Conservation (phyloP, 1,284 basidiomycete genomes). For the Malassezia equina region DNA sequence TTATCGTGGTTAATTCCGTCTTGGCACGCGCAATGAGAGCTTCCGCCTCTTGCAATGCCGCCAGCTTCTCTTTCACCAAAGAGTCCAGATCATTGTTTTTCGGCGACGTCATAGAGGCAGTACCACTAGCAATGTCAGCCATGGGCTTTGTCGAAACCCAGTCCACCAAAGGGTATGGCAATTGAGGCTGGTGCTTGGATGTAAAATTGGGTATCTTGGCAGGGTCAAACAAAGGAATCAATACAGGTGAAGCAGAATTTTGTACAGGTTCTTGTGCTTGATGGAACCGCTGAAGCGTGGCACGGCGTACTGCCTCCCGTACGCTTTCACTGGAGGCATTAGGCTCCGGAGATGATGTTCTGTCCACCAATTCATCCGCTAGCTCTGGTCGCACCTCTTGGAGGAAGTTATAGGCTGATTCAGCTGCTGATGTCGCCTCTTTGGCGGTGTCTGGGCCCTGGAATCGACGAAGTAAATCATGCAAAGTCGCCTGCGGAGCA, state of each 20-base stretch:
- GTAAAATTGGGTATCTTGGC: constrained; percentile 4
- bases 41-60: constrained; percentile 7
- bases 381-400: not conserved
- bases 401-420: not conserved
- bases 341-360: not conserved
- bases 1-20: not conserved
- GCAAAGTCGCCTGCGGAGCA: not conserved
- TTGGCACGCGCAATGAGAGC: not conserved
- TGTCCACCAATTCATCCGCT: not conserved
- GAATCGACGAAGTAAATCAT: not conserved
- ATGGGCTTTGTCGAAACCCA: not conserved
- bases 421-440: not conserved
- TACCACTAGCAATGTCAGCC: not conserved
- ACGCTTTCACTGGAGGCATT: not conserved
- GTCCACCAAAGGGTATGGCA: constrained; percentile 1
- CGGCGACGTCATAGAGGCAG: not conserved
- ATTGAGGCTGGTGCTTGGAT: not conserved
- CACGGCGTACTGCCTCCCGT: constrained; percentile 2
- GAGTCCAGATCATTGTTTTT: not conserved
- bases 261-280: no score
- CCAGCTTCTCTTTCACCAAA: not conserved
- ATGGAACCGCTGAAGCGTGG: not conserved
- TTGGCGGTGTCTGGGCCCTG: not conserved
- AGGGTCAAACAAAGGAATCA: constrained; percentile 11
- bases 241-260: not conserved